A percentile compares a stretch with the other conserved stretches of the same genome.
Conservation (phyloP, 2,329 filamentous ascomycete species). For the Claviceps humidiphila region DNA sequence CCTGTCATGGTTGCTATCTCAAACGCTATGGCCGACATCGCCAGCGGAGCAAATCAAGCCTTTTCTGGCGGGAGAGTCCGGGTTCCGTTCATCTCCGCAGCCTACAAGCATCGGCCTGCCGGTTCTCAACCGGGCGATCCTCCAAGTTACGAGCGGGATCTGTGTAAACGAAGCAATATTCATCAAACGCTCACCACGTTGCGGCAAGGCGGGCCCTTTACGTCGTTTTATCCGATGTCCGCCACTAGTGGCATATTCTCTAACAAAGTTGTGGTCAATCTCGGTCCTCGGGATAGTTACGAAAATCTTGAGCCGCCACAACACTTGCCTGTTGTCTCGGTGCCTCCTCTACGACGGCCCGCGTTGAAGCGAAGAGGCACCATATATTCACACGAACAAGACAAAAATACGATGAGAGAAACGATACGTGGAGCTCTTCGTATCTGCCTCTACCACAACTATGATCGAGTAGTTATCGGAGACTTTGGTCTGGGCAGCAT, state of each 20-base stretch:
- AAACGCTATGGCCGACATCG: slow-evolving; percentile 30
- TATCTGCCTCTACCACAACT: slow-evolving; percentile 51
- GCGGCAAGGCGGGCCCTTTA: slow-evolving; percentile 30
- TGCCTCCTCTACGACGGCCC: slow-evolving; percentile 58
- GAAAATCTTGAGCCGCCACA: slow-evolving; percentile 40
- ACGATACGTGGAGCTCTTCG: slow-evolving; percentile 60
- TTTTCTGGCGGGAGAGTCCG: slow-evolving; percentile 21
- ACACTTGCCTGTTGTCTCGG: slow-evolving; percentile 57
- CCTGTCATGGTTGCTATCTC: slow-evolving; percentile 47
- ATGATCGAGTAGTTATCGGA: slow-evolving; percentile 45
- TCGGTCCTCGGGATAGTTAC: slow-evolving; percentile 55
- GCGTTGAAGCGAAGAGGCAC: slow-evolving; percentile 56
- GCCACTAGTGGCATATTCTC: slow-evolving; percentile 58
- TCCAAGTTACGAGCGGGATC: slow-evolving; percentile 44
- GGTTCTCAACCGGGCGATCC: slow-evolving; percentile 65
- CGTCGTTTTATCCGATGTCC: slow-evolving; percentile 57
- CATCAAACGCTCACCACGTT: slow-evolving; percentile 53
- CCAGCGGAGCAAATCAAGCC: slow-evolving; percentile 20
- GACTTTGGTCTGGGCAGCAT: slow-evolving; percentile 53
- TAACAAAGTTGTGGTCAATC: slow-evolving; percentile 57
- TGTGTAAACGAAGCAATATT: slow-evolving; percentile 62
- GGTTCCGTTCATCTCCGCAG: slow-evolving; percentile 57
- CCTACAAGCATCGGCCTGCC: slow-evolving; percentile 62
- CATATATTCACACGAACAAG: slow-evolving; percentile 58
- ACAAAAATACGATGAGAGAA: slow-evolving; percentile 57